A percentile compares a stretch with the other conserved stretches of the same genome.
Evolutionary conservation across 305 asterid species (phyloP).

Genomic region (Galium porrigens): DNA sequence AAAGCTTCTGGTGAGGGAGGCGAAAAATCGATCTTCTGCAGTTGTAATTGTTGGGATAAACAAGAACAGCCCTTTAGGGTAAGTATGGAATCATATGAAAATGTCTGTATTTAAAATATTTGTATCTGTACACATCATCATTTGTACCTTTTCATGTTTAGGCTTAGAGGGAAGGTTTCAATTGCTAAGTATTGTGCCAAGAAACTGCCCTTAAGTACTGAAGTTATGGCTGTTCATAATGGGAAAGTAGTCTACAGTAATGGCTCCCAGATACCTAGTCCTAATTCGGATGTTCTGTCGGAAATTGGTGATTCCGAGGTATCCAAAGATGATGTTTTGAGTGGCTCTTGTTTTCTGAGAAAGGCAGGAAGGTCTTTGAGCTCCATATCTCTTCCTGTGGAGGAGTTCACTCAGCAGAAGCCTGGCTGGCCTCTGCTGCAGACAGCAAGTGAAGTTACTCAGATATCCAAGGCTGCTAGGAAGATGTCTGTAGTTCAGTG

Average conservation of each 20-base stretch:
- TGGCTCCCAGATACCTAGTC: constrained; percentile 23
- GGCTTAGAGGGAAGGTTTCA: constrained; percentile 49
- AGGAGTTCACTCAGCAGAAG: constrained; percentile 47
- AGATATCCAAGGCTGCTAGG: constrained; percentile 36
- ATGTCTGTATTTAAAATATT: not conserved
- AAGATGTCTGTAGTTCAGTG: constrained; percentile 79
- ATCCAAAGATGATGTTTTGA: constrained; percentile 13
- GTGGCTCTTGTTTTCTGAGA: constrained; percentile 23
- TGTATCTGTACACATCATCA: not conserved
- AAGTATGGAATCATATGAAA: constrained; percentile 14
- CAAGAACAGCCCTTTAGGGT: constrained; percentile 45
- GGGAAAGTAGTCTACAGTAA: constrained; percentile 53
- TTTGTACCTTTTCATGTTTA: not conserved
- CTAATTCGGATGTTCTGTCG: constrained; percentile 27
- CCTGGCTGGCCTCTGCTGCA: constrained; percentile 99
- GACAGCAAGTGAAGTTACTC: constrained; percentile 37
- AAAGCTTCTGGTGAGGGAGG: constrained; percentile 60
- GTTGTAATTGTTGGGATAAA: constrained; percentile 62
- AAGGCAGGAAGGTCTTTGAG: constrained; percentile 40
- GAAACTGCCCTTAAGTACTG: constrained; percentile 42
- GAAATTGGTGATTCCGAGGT: constrained; percentile 36
- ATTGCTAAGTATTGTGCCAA: constrained; percentile 68
- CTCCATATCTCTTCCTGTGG: constrained; percentile 53
- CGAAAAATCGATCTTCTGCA: constrained; percentile 42
- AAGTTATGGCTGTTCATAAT: constrained; percentile 54